Evolutionary conservation across 2,329 filamentous ascomycete genomes (phyloP), one percentile per base, ranked within the genome.

Genomic region (Fusarium tjaetaba): DNA sequence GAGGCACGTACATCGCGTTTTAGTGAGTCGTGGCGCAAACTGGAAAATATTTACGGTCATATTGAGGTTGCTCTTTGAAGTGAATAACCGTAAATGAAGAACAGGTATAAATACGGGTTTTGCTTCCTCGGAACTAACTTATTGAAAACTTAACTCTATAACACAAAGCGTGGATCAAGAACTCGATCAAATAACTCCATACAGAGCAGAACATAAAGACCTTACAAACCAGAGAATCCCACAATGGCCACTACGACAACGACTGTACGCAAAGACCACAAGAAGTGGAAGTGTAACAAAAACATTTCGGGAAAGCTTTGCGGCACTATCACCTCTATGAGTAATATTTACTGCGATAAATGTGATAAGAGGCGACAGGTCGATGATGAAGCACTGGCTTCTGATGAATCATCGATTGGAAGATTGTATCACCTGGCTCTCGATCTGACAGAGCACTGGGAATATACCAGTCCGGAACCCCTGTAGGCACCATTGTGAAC

Each of bases 241-340:
- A 22, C 0, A 2, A 62, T 62, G 60, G 16, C 52, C 15, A 18
- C 32, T 1, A 43, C 52, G 5, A 56, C 58, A 3, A 34, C n/a
- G 0, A 36, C 34, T 18, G 4, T 38, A 9, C 52, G 60, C 9
- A 62, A 60, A 30, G 63, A 66, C 36, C 63, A 66, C 61, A 65
- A 65, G 30, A 66, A 66, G 42, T 66, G 63, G 63, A 65, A 58
- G 15, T 66, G 63, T 13, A 65, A 65, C 11, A 28, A 15, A 18
- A 65, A 36, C 2, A 28, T 58, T 13, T n/a, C 13, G 1, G 30
- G 20, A 20, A 48, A 42, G 15, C 36, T 11, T 6, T 66, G 63
- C 6, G 30, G 18, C 7, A 65, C 41, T 7, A 2, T 49, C 7
- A 45, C 7, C 36, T 2, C 5, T 2, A 66, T 66, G 9, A 28